Evolutionary conservation across 106 monocot genomes (phyloP).

Genomic region (Iris macrosiphon): DNA sequence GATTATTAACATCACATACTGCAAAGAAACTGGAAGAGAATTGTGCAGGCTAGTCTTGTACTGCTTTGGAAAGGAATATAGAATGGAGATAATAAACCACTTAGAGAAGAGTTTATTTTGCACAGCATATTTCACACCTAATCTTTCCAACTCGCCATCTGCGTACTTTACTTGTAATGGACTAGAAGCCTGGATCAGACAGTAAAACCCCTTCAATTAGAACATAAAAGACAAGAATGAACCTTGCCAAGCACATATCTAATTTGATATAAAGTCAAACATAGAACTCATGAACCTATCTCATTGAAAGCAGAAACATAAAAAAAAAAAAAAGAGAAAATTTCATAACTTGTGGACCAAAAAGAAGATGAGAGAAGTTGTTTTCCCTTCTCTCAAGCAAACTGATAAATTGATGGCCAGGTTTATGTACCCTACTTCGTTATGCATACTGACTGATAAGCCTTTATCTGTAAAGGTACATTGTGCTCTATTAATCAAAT

Average conservation of each 20-base stretch:
- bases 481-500: too few relatives aligned
- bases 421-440: too few relatives aligned
- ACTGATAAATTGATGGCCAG: too few relatives aligned
- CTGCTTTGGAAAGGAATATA: not conserved
- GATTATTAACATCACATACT: not conserved
- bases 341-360: too few relatives aligned
- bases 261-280: conserved; percentile 1
- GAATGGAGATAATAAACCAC: not conserved
- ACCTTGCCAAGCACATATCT: not conserved
- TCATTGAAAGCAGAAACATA: too few relatives aligned
- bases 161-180: conserved; percentile 99
- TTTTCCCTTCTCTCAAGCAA: too few relatives aligned
- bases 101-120: not conserved
- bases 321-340: too few relatives aligned
- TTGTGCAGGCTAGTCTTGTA: not conserved
- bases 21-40: not conserved
- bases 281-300: not conserved
- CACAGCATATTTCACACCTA: conserved; percentile 40
- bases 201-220: conserved; percentile 4
- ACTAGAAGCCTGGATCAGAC: conserved; percentile 75
- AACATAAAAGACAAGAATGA: not conserved
- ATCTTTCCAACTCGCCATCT: conserved; percentile 95
- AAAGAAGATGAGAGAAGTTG: too few relatives aligned
- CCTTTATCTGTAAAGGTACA: too few relatives aligned
- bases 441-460: too few relatives aligned